Evolutionary conservation across 2,329 filamentous ascomycete genomes (phyloP).

Genomic region (Didymosphaeria variabile): DNA sequence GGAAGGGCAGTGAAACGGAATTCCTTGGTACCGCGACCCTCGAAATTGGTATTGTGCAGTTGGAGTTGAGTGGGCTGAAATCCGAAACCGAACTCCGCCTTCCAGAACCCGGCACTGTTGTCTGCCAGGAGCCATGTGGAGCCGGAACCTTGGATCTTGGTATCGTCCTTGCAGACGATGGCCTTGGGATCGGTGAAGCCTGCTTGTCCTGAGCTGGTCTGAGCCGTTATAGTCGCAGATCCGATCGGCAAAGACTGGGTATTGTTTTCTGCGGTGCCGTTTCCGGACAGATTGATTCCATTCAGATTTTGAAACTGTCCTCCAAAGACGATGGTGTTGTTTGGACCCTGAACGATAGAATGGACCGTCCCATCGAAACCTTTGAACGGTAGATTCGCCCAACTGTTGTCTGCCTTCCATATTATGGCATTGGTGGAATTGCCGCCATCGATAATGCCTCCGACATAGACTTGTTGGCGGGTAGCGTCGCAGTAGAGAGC

Average conservation of each 20-base stretch:
- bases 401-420: conserved; percentile 70
- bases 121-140: conserved; percentile 85
- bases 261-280: conserved; percentile 69
- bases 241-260: conserved; percentile 85
- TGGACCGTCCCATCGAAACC: conserved; percentile 94
- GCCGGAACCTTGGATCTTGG: conserved; percentile 69
- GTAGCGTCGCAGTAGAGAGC: conserved; percentile 82
- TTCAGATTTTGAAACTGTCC: conserved; percentile 83
- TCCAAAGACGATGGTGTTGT: conserved; percentile 90
- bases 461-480: conserved; percentile 84
- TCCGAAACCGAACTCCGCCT: conserved; percentile 80
- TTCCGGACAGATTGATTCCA: conserved; percentile 78
- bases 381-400: conserved; percentile 84
- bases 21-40: conserved; percentile 86
- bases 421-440: conserved; percentile 91
- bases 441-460: conserved; percentile 80
- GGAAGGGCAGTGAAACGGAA: conserved; percentile 88
- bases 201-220: conserved; percentile 66
- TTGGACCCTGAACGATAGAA: conserved; percentile 80
- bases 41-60: conserved; percentile 84
- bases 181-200: conserved; percentile 80
- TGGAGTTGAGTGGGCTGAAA: conserved; percentile 88
- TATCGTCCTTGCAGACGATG: conserved; percentile 80
- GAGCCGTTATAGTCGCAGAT: conserved; percentile 76
- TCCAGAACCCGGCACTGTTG: conserved; percentile 80